Percentiles rank a stretch among this genome's conserved stretches.
Conservation (phyloP, 768 basidiomycete species). For the Gloeophyllum trabeum region DNA sequence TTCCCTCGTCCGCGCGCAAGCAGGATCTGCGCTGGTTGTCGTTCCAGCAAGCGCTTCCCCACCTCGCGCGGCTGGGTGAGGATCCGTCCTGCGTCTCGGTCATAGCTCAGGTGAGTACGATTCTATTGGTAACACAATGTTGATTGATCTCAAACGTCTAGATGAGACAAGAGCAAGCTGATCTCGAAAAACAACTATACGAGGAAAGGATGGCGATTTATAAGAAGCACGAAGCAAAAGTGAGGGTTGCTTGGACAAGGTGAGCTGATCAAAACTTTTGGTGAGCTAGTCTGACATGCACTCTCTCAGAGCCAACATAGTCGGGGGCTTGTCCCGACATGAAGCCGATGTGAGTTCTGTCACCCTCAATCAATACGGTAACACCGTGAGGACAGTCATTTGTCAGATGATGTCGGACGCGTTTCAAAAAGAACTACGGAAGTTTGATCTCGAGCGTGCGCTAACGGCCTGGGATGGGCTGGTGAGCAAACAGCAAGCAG, state of each 20-base stretch:
- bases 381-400: slow-evolving; percentile 5
- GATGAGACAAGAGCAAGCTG: slow-evolving; percentile 65
- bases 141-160: slow-evolving; percentile 14
- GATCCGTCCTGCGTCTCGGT: slow-evolving; percentile 37
- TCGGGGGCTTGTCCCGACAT: slow-evolving; percentile 57
- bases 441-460: slow-evolving; percentile 61
- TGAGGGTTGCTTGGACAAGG: slow-evolving; percentile 60
- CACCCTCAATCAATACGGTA: slow-evolving; percentile 3
- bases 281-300: neutral
- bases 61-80: slow-evolving; percentile 47
- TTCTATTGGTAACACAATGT: neutral
- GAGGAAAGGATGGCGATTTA: slow-evolving; percentile 53
- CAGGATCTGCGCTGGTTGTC: slow-evolving; percentile 36
- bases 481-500: slow-evolving; percentile 55
- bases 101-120: slow-evolving; percentile 34
- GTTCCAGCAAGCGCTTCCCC: slow-evolving; percentile 63
- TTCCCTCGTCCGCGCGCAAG: slow-evolving; percentile 2
- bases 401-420: slow-evolving; percentile 57
- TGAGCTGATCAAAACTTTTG: slow-evolving; percentile 18
- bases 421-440: slow-evolving; percentile 51
- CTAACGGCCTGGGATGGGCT: slow-evolving; percentile 71
- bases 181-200: slow-evolving; percentile 59
- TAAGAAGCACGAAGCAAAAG: slow-evolving; percentile 57
- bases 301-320: slow-evolving; percentile 46
- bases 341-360: slow-evolving; percentile 47